Evolutionary conservation across 805 yeast species (phyloP).

Genomic region (Saturnispora dispora): DNA sequence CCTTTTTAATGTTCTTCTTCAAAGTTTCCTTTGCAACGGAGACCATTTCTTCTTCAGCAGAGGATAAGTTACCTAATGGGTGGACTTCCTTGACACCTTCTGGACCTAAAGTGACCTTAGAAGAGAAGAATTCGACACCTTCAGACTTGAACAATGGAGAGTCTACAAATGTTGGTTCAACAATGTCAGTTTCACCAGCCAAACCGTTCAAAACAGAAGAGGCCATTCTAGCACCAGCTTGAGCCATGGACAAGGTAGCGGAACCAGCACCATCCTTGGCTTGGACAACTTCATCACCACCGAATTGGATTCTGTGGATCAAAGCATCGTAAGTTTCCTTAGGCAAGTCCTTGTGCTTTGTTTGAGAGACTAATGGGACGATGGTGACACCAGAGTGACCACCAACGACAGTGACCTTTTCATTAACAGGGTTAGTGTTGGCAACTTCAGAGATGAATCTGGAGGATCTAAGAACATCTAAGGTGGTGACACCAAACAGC

Average conservation of each 20-base stretch:
- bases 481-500: constrained; percentile 51
- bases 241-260: constrained; percentile 94
- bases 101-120: constrained; percentile 88
- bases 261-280: constrained; percentile 94
- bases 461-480: constrained; percentile 49
- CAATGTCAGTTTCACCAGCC: constrained; percentile 35
- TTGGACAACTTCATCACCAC: constrained; percentile 91
- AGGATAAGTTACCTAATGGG: constrained; percentile 61
- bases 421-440: constrained; percentile 17
- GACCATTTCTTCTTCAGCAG: constrained; percentile 79
- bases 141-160: constrained; percentile 75
- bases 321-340: constrained; percentile 36
- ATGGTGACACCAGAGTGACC: constrained; percentile 52
- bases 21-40: constrained; percentile 80
- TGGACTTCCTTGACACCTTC: constrained; percentile 81
- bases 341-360: constrained; percentile 28
- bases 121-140: constrained; percentile 95
- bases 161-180: constrained; percentile 54
- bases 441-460: constrained; percentile 35
- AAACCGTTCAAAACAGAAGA: constrained; percentile 53
- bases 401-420: constrained; percentile 40
- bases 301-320: constrained; percentile 77
- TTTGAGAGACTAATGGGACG: constrained; percentile 37
- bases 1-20: constrained; percentile 87
- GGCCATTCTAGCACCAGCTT: constrained; percentile 72